These are phyloP conservation scores for Antarctomyces pellizariae DNA, from an alignment of 495 filamentous ascomycete species.

Conservation along the genomic window DNA sequence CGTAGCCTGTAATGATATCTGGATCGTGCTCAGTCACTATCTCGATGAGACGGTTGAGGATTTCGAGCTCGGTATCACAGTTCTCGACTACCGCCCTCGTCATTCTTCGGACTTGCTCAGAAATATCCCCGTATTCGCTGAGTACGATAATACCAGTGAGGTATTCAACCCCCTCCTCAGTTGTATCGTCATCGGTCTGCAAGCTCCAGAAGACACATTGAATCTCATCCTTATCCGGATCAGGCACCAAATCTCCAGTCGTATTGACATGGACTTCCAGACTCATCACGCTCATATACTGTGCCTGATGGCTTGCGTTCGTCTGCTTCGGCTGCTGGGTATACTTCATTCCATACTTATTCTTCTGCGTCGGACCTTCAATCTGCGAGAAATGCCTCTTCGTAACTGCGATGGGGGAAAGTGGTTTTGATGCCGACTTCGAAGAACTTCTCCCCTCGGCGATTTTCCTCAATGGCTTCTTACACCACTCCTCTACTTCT, in stretches of 20 bases:
- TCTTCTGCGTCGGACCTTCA: conserved; percentile 69
- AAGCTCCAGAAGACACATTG: conserved; percentile 78
- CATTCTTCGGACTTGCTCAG: conserved; percentile 23
- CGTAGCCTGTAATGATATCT: conserved; percentile 86
- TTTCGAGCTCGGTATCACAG: conserved; percentile 53
- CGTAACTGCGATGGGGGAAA: conserved; percentile 8
- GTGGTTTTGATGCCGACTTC: conserved; percentile 25
- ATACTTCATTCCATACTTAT: conserved; percentile 65
- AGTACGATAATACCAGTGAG: conserved; percentile 38
- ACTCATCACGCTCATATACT: conserved; percentile 95
- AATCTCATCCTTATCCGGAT: conserved; percentile 83
- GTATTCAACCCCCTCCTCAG: conserved; percentile 22
- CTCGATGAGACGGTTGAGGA: conserved; percentile 62
- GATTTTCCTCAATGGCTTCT: conserved; percentile 7
- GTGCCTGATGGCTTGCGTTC: conserved; percentile 61
- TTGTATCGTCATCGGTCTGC: conserved; percentile 42
- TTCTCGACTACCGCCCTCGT: conserved; percentile 47
- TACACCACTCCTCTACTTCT: conserved; percentile 52
- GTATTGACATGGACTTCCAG: conserved; percentile 91
- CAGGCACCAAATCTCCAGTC: conserved; percentile 50
- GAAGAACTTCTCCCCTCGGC: conserved; percentile 23
- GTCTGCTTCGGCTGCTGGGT: conserved; percentile 55
- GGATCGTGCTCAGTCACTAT: conserved; percentile 70
- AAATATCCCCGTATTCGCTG: conserved; percentile 28
- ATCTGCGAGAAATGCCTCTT: conserved; percentile 51